Percentiles rank a stretch among this genome's conserved stretches.
Conservation (phyloP, 495 filamentous ascomycete species). For the Sphaerosporella brunnea region DNA sequence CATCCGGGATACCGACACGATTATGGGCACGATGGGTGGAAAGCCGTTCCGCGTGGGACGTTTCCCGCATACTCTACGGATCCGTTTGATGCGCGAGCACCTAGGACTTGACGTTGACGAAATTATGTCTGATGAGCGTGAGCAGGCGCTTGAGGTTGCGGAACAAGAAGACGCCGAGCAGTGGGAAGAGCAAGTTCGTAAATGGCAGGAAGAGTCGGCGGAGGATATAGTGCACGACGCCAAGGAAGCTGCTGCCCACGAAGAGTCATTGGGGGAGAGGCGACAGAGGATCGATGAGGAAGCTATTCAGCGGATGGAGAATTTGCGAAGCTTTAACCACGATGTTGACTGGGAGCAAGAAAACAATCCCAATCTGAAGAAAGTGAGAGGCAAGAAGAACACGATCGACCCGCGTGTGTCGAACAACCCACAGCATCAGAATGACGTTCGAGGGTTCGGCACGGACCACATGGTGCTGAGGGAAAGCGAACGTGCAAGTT, state of each 20-base stretch:
- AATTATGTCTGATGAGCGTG: slow-evolving; percentile 62
- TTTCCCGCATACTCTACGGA: slow-evolving; percentile 81
- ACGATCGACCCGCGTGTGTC: slow-evolving; percentile 48
- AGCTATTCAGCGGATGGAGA: slow-evolving; percentile 41
- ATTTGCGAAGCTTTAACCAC: slow-evolving; percentile 65
- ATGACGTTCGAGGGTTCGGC: slow-evolving; percentile 63
- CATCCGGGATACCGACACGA: slow-evolving; percentile 84
- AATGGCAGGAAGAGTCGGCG: slow-evolving; percentile 11
- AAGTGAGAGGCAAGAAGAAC: slow-evolving; percentile 39
- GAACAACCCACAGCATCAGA: slow-evolving; percentile 44
- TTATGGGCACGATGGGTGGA: slow-evolving; percentile 81
- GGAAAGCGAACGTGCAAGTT: slow-evolving; percentile 4
- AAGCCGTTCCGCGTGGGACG: slow-evolving; percentile 73
- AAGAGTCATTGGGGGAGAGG: slow-evolving; percentile 27
- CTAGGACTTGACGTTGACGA: slow-evolving; percentile 88
- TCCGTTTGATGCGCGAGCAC: slow-evolving; percentile 94
- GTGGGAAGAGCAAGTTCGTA: slow-evolving; percentile 3
- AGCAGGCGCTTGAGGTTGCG: slow-evolving; percentile 31
- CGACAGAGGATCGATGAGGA: slow-evolving; percentile 44
- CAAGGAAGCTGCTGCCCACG: slow-evolving; percentile 25
- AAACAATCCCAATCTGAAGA: slow-evolving; percentile 43
- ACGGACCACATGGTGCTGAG: slow-evolving; percentile 37
- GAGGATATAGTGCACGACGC: slow-evolving; percentile 6
- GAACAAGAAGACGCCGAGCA: slow-evolving; percentile 14
- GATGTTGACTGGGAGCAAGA: slow-evolving; percentile 56